These are phyloP conservation scores for Bullera alba DNA, from an alignment of 768 basidiomycete genomes.

Conservation along the genomic window DNA sequence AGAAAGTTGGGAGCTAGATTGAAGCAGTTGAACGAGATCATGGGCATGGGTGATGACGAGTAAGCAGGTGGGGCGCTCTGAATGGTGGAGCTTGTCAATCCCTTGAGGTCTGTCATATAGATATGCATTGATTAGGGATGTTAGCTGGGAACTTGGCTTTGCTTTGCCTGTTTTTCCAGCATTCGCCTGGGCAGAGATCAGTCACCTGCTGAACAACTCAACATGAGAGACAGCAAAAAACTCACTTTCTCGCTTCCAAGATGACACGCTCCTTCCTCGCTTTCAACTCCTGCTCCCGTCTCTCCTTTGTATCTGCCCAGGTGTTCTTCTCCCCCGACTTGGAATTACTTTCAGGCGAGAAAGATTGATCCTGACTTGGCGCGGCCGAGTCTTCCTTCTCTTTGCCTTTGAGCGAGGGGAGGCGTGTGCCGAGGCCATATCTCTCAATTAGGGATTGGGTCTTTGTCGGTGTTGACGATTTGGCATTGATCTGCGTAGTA, in stretches of 20 bases:
- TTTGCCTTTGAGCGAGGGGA: slow-evolving; percentile 24
- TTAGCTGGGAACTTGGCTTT: too few species aligned
- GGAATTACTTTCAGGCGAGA: not conserved
- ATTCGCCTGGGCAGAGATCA: slow-evolving; percentile 13
- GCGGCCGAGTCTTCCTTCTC: slow-evolving; percentile 12
- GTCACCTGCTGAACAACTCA: not conserved
- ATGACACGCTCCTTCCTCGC: slow-evolving; percentile 45
- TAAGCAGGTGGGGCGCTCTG: not conserved
- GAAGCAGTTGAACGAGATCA: slow-evolving; percentile 31
- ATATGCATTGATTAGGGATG: too few species aligned
- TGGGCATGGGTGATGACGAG: slow-evolving; percentile 16
- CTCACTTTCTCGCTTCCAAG: slow-evolving; percentile 43
- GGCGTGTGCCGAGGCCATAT: slow-evolving; percentile 26
- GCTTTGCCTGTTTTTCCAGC: slow-evolving; percentile 23
- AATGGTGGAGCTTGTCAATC: too few species aligned
- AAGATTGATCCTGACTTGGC: not conserved
- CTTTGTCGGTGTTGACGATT: not conserved
- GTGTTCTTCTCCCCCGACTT: too few species aligned
- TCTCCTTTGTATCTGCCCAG: slow-evolving; percentile 39
- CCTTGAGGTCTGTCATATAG: too few species aligned
- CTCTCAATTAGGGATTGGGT: slow-evolving; percentile 34
- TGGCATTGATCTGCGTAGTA: not conserved
- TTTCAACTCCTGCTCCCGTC: slow-evolving; percentile 34
- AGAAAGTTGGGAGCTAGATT: slow-evolving; percentile 34
- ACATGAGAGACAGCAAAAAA: not conserved